Percentiles rank a stretch among this genome's conserved stretches.
Evolutionary conservation across 179 eudicot genomes (phyloP).

Genomic region (Drosera spatulata): DNA sequence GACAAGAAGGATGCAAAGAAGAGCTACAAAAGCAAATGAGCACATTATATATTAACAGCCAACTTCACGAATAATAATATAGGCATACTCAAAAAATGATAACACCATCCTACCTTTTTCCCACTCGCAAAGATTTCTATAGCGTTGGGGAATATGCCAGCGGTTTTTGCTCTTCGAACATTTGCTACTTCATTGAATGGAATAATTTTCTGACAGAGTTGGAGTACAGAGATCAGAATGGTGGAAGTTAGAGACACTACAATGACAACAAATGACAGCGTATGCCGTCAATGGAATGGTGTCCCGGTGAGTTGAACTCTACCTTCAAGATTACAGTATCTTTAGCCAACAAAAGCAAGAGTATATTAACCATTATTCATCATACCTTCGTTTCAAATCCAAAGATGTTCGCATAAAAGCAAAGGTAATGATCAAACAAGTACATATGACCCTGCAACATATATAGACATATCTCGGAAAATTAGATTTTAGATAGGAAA

Average conservation of each 20-base stretch:
- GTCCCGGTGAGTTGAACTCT: too few species aligned
- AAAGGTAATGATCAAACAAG: slow-evolving; percentile 67
- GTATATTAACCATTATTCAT: neutral
- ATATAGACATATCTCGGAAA: too few species aligned
- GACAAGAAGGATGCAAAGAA: slow-evolving; percentile 91
- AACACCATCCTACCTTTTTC: slow-evolving; percentile 42
- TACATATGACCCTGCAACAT: slow-evolving; percentile 97
- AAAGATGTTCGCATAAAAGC: slow-evolving; percentile 96
- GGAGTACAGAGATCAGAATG: neutral
- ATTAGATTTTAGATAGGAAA: too few species aligned
- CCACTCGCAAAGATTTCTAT: slow-evolving; percentile 72
- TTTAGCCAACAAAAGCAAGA: too few species aligned
- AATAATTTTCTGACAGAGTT: slow-evolving; percentile 55
- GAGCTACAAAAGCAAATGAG: slow-evolving; percentile 33
- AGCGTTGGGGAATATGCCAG: slow-evolving; percentile 93
- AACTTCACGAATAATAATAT: too few species aligned
- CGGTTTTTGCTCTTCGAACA: slow-evolving; percentile 82
- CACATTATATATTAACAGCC: neutral
- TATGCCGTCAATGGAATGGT: too few species aligned
- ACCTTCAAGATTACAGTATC: too few species aligned
- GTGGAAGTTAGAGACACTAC: neutral
- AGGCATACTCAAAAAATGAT: too few species aligned
- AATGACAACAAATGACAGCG: too few species aligned
- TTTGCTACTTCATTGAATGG: slow-evolving; percentile 57
- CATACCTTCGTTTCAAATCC: slow-evolving; percentile 98